Percentiles rank a stretch among this genome's conserved stretches.
phyloP scores from a whole-genome alignment of 139 green algal genomes.

The Chlorella sp. region DNA sequence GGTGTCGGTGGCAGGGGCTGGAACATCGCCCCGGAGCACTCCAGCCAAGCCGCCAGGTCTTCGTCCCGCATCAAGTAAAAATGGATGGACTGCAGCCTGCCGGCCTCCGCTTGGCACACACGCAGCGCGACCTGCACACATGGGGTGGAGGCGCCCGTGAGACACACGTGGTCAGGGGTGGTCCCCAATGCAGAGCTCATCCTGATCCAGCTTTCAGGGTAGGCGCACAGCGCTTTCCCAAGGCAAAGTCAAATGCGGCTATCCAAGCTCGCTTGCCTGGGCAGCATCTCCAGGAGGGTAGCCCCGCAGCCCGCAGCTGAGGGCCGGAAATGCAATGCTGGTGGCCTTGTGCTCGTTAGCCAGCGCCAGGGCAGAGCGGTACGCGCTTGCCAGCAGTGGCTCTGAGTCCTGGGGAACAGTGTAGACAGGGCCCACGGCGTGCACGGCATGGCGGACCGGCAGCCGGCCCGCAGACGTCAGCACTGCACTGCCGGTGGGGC shows the following conservation, averaged over 20 bases:
- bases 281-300: conserved; percentile 81
- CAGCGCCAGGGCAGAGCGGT: conserved; percentile 59
- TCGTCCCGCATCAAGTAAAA: conserved; percentile 70
- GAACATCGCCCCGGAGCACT: neutral
- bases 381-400: conserved; percentile 70
- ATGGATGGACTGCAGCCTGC: conserved; percentile 67
- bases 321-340: conserved; percentile 86
- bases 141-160: too few relatives aligned
- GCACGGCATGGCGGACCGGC: neutral
- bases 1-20: neutral
- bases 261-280: conserved; percentile 44
- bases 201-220: too few relatives aligned
- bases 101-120: conserved; percentile 52
- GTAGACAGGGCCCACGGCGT: neutral
- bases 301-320: conserved; percentile 86
- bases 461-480: neutral
- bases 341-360: conserved; percentile 64
- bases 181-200: too few relatives aligned
- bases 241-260: too few relatives aligned
- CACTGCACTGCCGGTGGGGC: neutral
- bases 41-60: neutral
- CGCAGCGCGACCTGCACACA: conserved; percentile 47
- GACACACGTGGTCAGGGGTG: too few relatives aligned
- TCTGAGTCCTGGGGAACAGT: conserved; percentile 38
- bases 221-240: too few relatives aligned